Conservation (phyloP, 352 stramenopile species). For the Peronospora belbahrii region DNA sequence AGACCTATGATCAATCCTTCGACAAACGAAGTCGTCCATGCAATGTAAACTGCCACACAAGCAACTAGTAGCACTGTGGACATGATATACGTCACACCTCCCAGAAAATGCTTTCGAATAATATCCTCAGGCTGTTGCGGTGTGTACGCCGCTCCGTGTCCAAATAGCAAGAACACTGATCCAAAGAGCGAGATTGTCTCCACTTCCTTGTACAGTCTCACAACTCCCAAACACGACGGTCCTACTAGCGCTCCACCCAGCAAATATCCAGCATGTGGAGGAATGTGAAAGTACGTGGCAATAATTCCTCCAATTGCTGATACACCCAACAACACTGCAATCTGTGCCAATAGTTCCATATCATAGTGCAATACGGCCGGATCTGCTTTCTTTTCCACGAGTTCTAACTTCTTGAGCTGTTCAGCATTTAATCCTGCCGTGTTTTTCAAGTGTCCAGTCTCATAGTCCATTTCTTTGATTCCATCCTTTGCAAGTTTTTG, state of each 20-base stretch:
- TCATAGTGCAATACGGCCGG: conserved; percentile 83
- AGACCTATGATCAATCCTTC: conserved; percentile 74
- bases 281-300: conserved; percentile 81
- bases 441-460: conserved; percentile 74
- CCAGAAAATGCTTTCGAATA: conserved; percentile 66
- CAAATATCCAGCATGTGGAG: conserved; percentile 88
- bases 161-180: conserved; percentile 90
- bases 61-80: conserved; percentile 65
- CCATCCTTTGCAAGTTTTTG: conserved; percentile 76
- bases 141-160: conserved; percentile 72
- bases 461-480: conserved; percentile 76
- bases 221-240: conserved; percentile 79
- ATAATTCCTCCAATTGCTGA: conserved; percentile 87
- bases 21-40: conserved; percentile 66
- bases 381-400: conserved; percentile 72
- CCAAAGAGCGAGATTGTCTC: conserved; percentile 92
- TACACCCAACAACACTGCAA: conserved; percentile 69
- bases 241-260: conserved; percentile 86
- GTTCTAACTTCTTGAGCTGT: conserved; percentile 70
- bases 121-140: conserved; percentile 57
- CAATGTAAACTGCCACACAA: conserved; percentile 60
- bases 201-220: conserved; percentile 87
- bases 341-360: conserved; percentile 78
- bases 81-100: conserved; percentile 64
- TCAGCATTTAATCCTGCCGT: conserved; percentile 51